Base-by-base conservation (phyloP, 768 basidiomycete genomes). In the Kwoniella pini region DNA sequence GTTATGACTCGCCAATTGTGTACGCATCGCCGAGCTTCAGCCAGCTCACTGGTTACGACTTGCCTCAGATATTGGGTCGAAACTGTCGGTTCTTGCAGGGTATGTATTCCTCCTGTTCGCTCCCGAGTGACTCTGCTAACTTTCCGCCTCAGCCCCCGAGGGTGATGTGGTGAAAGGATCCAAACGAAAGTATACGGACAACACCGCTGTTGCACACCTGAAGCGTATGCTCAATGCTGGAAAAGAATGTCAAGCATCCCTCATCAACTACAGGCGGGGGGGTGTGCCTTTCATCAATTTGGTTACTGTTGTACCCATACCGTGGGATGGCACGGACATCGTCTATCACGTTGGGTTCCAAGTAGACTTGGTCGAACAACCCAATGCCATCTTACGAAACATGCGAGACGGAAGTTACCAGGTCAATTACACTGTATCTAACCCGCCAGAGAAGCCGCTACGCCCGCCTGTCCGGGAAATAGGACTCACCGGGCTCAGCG, bases 281-380 rank as follows among this genome's bases (percentile, higher is more conserved):
- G 91, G 92, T 9, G 80, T 82, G 21, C 84, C 91, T 1, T 98
- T 98, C 79, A 85, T 90, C 79, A 99, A 98, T 74, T 85, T 95
- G 57, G 86, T 98, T 64, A 89, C 89, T 1, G 74, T 97, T 70
- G 89, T 98, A 36, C 95, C 96, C 17, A 84, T 97, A 60, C 75
- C 82, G 0, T 90, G 88, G 64, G 82, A 85, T 42, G 87, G 82
- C 36, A 85, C 86, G 54, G 88, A 94, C 44, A 83, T 90, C 39
- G 86, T 85, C 9, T 95, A 88, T 75, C 88, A 90, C 70, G 87
- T 99, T 51, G 96, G 96, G 0, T 98, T 99, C 82, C 93, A 99
- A 79, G 89, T 96, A 56, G 91, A 97, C 78, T 81, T 99, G 49
- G 86, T 86, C 17, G 86, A 88, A 70, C 91, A 94, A 79, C 92